Conservation (phyloP, 257 asterid species). For the Cruciata laevipes region DNA sequence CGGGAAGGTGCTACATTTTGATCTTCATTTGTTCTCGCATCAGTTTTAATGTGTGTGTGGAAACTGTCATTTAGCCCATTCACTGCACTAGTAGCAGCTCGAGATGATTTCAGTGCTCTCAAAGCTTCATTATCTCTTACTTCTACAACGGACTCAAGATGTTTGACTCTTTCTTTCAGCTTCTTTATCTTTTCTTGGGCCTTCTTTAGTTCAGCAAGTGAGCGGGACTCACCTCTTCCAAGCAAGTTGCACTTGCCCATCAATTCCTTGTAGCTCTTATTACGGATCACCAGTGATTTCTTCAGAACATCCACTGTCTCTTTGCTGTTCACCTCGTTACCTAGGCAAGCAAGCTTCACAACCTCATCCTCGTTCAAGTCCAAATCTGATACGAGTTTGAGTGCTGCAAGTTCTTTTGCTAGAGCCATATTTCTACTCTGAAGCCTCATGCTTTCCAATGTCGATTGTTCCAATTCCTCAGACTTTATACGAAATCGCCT, state of each 20-base stretch:
- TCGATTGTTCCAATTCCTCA: conserved; percentile 53
- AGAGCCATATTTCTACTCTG: conserved; percentile 72
- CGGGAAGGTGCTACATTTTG: conserved; percentile 26
- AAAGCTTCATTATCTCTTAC: conserved; percentile 60
- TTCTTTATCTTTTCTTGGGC: conserved; percentile 67
- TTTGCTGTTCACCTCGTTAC: conserved; percentile 60
- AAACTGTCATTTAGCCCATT: conserved; percentile 4
- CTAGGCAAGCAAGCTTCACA: conserved; percentile 81
- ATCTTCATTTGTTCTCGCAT: conserved; percentile 21
- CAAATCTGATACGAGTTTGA: conserved; percentile 71
- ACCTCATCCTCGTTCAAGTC: conserved; percentile 73
- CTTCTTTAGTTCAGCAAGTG: conserved; percentile 60
- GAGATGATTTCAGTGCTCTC: conserved; percentile 44
- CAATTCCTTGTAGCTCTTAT: conserved; percentile 95
- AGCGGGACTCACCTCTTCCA: conserved; percentile 91
- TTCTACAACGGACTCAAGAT: conserved; percentile 55
- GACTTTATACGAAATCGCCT: conserved; percentile 57
- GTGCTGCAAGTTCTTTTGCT: conserved; percentile 92
- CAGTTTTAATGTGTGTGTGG: conserved; percentile 22
- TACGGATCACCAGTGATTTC: conserved; percentile 70
- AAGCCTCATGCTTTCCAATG: conserved; percentile 47
- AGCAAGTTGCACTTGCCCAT: conserved; percentile 74
- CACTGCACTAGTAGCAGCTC: conserved; percentile 13
- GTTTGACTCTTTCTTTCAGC: conserved; percentile 67
- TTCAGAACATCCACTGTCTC: conserved; percentile 64